Percentiles rank a stretch among this genome's conserved stretches.
Conservation (phyloP, 805 yeast genomes). For the Saccharomyces kudriavzevii region DNA sequence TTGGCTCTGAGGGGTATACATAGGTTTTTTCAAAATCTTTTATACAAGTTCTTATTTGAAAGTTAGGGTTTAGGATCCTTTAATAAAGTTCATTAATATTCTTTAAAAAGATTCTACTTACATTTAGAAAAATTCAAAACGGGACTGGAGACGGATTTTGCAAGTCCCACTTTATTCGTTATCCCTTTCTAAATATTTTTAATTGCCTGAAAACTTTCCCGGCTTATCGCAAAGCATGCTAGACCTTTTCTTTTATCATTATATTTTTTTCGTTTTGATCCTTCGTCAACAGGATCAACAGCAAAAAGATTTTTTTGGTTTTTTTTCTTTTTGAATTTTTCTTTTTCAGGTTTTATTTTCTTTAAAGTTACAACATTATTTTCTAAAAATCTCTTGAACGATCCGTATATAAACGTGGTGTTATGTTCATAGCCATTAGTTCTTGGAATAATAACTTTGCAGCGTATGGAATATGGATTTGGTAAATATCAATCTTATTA, state of each 20-base stretch:
- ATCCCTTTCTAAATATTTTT: background rate
- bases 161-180: background rate
- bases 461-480: conserved; percentile 96
- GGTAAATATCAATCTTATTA: conserved; percentile 96
- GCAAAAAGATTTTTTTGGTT: background rate
- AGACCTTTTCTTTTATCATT: background rate
- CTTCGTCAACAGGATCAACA: background rate
- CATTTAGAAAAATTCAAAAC: background rate
- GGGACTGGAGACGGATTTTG: background rate
- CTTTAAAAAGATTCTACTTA: background rate
- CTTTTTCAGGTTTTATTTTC: background rate
- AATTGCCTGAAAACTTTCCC: background rate
- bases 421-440: conserved; percentile 98
- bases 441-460: conserved; percentile 97
- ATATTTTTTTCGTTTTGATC: background rate
- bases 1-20: too few relatives aligned
- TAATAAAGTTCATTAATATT: background rate
- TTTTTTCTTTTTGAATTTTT: background rate
- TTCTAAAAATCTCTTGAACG: conserved; percentile 41
- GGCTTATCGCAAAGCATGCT: background rate
- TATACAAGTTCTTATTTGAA: background rate
- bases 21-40: background rate
- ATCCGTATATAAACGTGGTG: conserved; percentile 95
- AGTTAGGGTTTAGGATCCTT: background rate
- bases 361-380: background rate